Base-by-base conservation (phyloP, 805 yeast genomes). In the Blastobotrys robertii region DNA sequence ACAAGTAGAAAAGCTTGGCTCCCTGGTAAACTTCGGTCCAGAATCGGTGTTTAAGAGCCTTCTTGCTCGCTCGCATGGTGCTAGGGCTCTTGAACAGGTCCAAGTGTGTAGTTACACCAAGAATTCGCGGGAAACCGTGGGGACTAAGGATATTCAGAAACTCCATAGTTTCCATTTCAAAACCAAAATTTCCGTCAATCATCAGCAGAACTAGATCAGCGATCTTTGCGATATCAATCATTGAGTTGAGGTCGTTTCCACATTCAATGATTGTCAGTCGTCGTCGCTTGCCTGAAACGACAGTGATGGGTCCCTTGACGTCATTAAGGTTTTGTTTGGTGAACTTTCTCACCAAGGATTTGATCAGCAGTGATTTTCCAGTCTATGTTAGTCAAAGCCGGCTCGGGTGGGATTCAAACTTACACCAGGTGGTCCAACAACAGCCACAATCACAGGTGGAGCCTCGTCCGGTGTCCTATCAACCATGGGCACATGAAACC, bases 91-190 rank as follows among this genome's bases (percentile, higher is more conserved):
- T 88, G 72, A 92, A 92, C 40, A 92, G 71, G 63, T 92, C 99
- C 56, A 94, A 72, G 68, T 92, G 99, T 0, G 98, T 92, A 5
- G 95, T 83, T 8, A 92, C 84, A 51, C 97, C 98, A 37, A 92
- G 69, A 13, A 92, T 94, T 54, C 96, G 76, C 34, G 99, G 99
- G 88, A 92, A 92, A 64, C 98, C 99, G 63, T 92, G 98, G 58
- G 90, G 97, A 55, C 92, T 95, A 2, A 96, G 94, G 51, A 92
- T 76, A 57, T 92, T 94, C 50, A 92, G 70, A 58, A 92, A 92
- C 65, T 92, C 99, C 97, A 92, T 94, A 7, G 98, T 92, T 65
- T 92, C 99, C 99, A 92, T 92, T 68, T 92, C 99, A 46, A 92
- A 78, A 6, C 99, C 99, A 60, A 86, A 92, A 62, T 92, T 92